A percentile compares a stretch with the other conserved stretches of the same genome.
phyloP scores from a whole-genome alignment of 202 grass and related monocot species.

The Zoysia matrella region DNA sequence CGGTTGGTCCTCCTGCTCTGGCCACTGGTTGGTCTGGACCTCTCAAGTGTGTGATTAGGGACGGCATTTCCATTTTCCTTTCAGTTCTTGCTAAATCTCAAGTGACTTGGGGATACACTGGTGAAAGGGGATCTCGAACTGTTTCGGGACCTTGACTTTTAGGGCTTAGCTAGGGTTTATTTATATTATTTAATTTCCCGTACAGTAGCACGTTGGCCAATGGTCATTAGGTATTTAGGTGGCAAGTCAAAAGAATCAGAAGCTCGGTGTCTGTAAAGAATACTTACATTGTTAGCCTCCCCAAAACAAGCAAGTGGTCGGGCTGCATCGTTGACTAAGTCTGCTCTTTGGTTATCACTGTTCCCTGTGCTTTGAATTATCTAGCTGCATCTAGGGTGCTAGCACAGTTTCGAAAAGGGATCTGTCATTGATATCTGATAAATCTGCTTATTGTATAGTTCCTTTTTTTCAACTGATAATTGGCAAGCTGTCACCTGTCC shows the following conservation, averaged over 20 bases:
- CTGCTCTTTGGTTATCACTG: too few species aligned
- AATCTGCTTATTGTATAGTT: background rate
- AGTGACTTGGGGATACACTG: conserved; percentile 30
- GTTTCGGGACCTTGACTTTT: conserved; percentile 34
- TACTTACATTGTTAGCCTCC: conserved; percentile 5
- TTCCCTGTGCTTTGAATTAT: too few species aligned
- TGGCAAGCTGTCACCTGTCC: conserved; percentile 20
- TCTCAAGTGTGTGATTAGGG: background rate
- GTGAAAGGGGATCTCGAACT: conserved; percentile 39
- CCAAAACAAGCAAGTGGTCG: conserved; percentile 15
- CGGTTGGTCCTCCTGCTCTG: background rate
- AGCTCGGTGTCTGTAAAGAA: conserved; percentile 9
- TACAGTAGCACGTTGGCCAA: conserved; percentile 39
- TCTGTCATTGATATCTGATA: background rate
- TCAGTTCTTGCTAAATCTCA: conserved; percentile 12
- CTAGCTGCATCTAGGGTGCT: background rate
- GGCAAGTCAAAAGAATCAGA: conserved; percentile 18
- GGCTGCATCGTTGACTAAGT: conserved; percentile 1
- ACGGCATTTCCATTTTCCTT: background rate
- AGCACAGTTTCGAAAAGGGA: background rate
- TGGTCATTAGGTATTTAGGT: conserved; percentile 6
- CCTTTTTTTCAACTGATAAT: background rate
- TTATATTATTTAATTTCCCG: conserved; percentile 46
- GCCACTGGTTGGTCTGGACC: background rate
- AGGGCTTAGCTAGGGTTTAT: conserved; percentile 53